Evolutionary conservation across 2,329 filamentous ascomycete genomes (phyloP), one percentile per base, ranked within the genome.

Genomic region (Diaporthe sp.): DNA sequence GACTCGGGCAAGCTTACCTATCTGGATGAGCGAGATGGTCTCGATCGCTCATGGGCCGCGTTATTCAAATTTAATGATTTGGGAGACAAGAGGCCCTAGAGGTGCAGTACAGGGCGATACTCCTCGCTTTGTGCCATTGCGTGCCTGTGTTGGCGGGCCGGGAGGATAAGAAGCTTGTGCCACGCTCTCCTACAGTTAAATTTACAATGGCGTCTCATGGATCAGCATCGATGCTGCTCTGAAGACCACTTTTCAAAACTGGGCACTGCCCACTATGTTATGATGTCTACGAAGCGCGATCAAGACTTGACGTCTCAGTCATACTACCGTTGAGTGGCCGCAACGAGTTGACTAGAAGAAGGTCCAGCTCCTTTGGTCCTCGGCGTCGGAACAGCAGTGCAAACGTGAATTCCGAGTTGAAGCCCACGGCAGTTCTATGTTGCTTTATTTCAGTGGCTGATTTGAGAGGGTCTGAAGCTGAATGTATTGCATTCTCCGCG

Each of bases 21-120:
- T 99, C 77, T 98, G 95, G 93, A 91, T 97, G 66, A 97, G 92
- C 81, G 94, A 96, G 86, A 89, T 88, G 77, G 89, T 83, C 15
- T 83, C 74, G 58, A 47, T n/a, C 15, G 19, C 9, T n/a, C 30
- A 15, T 30, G 33, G 35, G 28, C 12, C 55, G 42, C 30, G 19
- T 17, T 25, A 5, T 25, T 28, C 10, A 10, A 19, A 25, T 33
- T 40, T 15, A 22, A 40, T 15, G 0, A 98, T 99, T 77, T 98
- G 95, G 93, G 91, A 97, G 64, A 97, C 81, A 94, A 96, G 85
- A 89, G 88, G 77, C 89, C 83, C 22, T 83, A 76, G n/a, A 57
- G 22, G 22, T 12, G 9, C 10, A 33, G 64, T 28, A 15, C 17
- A 45, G 42, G 33, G 35, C 25, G 55, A 33, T 40, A 25, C 13